phyloP scores from a whole-genome alignment of 371 early-diverging fungal species.

The Mucor racemosus region DNA sequence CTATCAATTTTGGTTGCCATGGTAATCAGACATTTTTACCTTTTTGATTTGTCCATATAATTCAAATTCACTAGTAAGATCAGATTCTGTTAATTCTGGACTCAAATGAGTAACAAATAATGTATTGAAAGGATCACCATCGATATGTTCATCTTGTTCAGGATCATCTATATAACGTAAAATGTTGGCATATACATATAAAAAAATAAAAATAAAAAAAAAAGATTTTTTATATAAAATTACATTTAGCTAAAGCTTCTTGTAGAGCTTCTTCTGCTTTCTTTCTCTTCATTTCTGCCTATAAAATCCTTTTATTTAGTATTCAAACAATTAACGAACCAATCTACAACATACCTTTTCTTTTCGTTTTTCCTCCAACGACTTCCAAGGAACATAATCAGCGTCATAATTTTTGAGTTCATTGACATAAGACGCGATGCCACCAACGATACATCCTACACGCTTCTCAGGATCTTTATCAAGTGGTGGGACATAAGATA shows the following conservation, averaged over 20 bases:
- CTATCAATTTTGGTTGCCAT: not conserved
- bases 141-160: conserved; percentile 67
- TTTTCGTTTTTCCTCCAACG: conserved; percentile 70
- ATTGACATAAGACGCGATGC: conserved; percentile 71
- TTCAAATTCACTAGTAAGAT: conserved; percentile 82
- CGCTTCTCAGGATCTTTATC: conserved; percentile 76
- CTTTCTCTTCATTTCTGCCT: conserved; percentile 60
- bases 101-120: conserved; percentile 88
- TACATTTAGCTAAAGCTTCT: conserved; percentile 61
- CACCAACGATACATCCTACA: conserved; percentile 62
- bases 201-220: too few relatives aligned
- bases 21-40: conserved; percentile 41
- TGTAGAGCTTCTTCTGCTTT: conserved; percentile 64
- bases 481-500: conserved; percentile 71
- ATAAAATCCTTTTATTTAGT: not conserved
- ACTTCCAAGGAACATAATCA: conserved; percentile 79
- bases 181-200: conserved; percentile 19
- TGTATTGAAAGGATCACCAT: conserved; percentile 92
- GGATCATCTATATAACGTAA: conserved; percentile 67
- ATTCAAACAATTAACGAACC: not conserved
- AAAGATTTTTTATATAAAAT: conserved; percentile 5
- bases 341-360: conserved; percentile 57
- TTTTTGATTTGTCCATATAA: conserved; percentile 82
- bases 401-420: conserved; percentile 67
- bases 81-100: conserved; percentile 83